Percentiles rank a stretch among this genome's conserved stretches.
Conservation (phyloP, 441 rosid species). For the Aleurites moluccanus region DNA sequence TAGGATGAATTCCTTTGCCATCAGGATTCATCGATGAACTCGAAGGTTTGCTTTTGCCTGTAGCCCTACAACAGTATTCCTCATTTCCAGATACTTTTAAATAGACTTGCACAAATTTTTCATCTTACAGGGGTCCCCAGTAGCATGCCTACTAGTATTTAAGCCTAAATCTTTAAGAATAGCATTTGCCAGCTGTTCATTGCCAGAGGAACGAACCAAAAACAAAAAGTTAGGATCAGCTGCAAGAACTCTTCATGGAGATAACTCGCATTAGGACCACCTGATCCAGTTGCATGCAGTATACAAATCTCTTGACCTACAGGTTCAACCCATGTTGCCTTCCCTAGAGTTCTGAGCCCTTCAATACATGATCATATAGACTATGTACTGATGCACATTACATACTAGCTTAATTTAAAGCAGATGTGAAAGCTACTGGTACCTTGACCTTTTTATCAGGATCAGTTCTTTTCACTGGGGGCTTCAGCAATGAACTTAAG, state of each 20-base stretch:
- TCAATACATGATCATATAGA: slow-evolving; percentile 2
- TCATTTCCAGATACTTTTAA: slow-evolving; percentile 22
- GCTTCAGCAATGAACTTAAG: slow-evolving; percentile 32
- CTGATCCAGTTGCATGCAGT: slow-evolving; percentile 4
- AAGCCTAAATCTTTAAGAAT: slow-evolving; percentile 18
- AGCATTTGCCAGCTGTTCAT: slow-evolving; percentile 28
- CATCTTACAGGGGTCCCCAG: slow-evolving; percentile 15
- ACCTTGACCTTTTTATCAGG: slow-evolving; percentile 33
- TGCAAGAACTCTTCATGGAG: background rate
- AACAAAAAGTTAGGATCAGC: slow-evolving; percentile 17
- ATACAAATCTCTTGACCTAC: slow-evolving; percentile 12
- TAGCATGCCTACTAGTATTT: slow-evolving; percentile 15
- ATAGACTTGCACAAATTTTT: slow-evolving; percentile 19
- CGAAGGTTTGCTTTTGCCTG: slow-evolving; percentile 24
- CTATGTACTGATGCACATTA: background rate
- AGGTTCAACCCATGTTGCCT: background rate
- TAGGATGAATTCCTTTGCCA: slow-evolving; percentile 19
- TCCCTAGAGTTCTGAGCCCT: slow-evolving; percentile 2
- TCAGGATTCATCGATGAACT: slow-evolving; percentile 22
- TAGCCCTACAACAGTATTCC: slow-evolving; percentile 25
- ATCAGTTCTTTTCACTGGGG: slow-evolving; percentile 27
- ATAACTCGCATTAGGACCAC: slow-evolving; percentile 4
- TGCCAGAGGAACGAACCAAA: slow-evolving; percentile 20
- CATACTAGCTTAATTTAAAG: background rate
- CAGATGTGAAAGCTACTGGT: slow-evolving; percentile 18